Evolutionary conservation across 768 basidiomycete genomes (phyloP).

Genomic region (Cyclocybe cylindracea): DNA sequence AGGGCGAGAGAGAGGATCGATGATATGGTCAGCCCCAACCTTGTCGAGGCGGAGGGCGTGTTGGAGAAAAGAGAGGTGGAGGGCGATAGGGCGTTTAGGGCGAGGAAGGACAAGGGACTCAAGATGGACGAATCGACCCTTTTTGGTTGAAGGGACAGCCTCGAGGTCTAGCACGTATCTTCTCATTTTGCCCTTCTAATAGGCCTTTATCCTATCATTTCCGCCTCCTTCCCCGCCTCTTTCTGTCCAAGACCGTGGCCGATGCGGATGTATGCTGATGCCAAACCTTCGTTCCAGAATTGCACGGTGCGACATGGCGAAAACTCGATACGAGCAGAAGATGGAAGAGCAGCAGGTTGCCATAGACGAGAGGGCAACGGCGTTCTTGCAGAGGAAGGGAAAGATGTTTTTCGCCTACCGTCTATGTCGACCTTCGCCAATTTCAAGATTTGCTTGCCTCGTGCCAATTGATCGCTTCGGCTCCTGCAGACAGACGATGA

Average conservation of each 20-base stretch:
- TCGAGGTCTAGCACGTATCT: conserved; percentile 66
- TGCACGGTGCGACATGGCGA: conserved; percentile 63
- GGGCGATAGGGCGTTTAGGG: conserved; percentile 67
- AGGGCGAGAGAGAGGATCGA: conserved; percentile 72
- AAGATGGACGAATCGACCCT: conserved; percentile 80
- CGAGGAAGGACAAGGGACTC: conserved; percentile 74
- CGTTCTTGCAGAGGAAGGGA: conserved; percentile 70
- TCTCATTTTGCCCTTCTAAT: conserved; percentile 1
- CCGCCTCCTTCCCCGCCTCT: conserved; percentile 1
- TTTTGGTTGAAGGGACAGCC: conserved; percentile 83
- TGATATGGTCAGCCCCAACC: conserved; percentile 78
- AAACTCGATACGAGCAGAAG: conserved; percentile 61
- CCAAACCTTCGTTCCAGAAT: conserved; percentile 45
- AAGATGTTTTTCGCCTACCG: conserved; percentile 18
- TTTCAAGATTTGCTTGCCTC: too few species aligned
- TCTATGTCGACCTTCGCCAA: too few species aligned
- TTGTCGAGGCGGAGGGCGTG: conserved; percentile 80
- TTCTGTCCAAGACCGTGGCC: neutral
- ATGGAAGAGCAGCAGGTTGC: conserved; percentile 54
- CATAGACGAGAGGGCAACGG: conserved; percentile 60
- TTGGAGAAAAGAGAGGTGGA: conserved; percentile 86
- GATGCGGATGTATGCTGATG: neutral
- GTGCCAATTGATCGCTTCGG: too few species aligned
- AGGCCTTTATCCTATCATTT: conserved; percentile 2
- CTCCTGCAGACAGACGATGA: too few species aligned